Base-by-base conservation (phyloP, 495 filamentous ascomycete genomes). In the Aspergillus ellipticus region DNA sequence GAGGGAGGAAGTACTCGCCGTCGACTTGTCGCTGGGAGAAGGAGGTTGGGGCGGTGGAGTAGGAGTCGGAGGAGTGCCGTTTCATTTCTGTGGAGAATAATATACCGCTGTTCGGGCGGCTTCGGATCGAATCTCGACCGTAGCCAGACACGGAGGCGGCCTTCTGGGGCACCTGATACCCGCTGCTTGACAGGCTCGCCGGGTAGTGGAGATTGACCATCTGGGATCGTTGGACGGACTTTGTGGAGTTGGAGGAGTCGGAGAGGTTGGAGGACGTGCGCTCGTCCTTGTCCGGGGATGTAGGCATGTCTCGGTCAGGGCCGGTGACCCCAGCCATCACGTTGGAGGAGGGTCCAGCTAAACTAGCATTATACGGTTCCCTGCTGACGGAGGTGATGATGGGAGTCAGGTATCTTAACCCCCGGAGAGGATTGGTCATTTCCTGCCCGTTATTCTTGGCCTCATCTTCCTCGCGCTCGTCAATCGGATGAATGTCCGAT, bases 381-480 rank as follows among this genome's bases (percentile, higher is more conserved):
- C 62, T 61, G 22, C 67, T 65, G 42, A 66, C 33, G 33, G 17
- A 65, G 11, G 69, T 67, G 52, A 62, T 68, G 22, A 61, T 61
- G 10, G 69, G 66, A 6, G 70, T 67, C 19, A 64, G 54, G 17
- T 69, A 71, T 2, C 61, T 53, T 1, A 62, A 57, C 19, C 69
- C 61, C 20, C 60, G 43, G 26, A 70, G 65, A 8, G 64, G 65
- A 29, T 77, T 71, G 22, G 65, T 54, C 2, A 65, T 57, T 15
- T 68, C 70, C 2, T 51, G 49, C 35, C 33, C 43, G 4, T 35
- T 53, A 19, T 33, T 58, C 24, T 67, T 56, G 5, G 66, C 71
- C 31, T 77, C 77, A 28, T 82, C 84, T 49, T 92, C 89, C 39
- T 96, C 91, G 6, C 74, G 76, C 68, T 90, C 87, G n/a, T 84